phyloP scores from a whole-genome alignment of 805 yeast genomes.

The Saturnispora bothae region DNA sequence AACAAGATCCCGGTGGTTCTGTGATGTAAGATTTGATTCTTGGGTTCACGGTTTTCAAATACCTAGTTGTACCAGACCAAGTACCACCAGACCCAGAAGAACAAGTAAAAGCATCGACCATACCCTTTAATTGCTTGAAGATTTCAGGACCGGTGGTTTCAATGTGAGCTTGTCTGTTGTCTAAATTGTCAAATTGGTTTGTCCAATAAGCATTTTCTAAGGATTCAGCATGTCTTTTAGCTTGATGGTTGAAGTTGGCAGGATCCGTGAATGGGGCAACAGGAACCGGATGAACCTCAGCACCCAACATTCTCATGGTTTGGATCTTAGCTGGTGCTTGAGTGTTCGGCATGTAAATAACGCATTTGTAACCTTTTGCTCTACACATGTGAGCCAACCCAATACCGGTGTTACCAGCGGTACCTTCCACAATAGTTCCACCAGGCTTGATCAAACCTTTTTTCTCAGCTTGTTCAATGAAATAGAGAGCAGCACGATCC shows the following conservation, averaged over 20 bases:
- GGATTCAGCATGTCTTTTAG: conserved; percentile 70
- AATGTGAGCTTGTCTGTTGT: conserved; percentile 82
- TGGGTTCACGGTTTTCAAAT: conserved; percentile 60
- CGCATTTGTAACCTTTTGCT: conserved; percentile 73
- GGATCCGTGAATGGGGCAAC: conserved; percentile 79
- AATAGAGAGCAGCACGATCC: conserved; percentile 78
- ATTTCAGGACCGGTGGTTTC: conserved; percentile 92
- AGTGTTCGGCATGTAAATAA: conserved; percentile 87
- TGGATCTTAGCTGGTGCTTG: conserved; percentile 76
- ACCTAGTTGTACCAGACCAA: conserved; percentile 76
- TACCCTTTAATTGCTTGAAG: conserved; percentile 75
- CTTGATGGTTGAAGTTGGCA: conserved; percentile 78
- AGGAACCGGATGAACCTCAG: conserved; percentile 84
- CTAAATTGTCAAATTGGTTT: conserved; percentile 82
- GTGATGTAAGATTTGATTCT: conserved; percentile 59
- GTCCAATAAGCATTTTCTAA: conserved; percentile 85
- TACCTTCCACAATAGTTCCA: conserved; percentile 85
- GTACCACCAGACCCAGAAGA: conserved; percentile 94
- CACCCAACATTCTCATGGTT: conserved; percentile 65
- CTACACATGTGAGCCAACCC: conserved; percentile 80
- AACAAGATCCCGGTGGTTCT: conserved; percentile 89
- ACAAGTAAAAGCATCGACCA: conserved; percentile 80
- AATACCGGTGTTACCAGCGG: conserved; percentile 95
- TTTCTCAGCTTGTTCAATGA: conserved; percentile 69
- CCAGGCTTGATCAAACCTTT: conserved; percentile 59